Evolutionary conservation across 2,329 filamentous ascomycete species (phyloP).

Genomic region (Hymenoscyphus linearis): DNA sequence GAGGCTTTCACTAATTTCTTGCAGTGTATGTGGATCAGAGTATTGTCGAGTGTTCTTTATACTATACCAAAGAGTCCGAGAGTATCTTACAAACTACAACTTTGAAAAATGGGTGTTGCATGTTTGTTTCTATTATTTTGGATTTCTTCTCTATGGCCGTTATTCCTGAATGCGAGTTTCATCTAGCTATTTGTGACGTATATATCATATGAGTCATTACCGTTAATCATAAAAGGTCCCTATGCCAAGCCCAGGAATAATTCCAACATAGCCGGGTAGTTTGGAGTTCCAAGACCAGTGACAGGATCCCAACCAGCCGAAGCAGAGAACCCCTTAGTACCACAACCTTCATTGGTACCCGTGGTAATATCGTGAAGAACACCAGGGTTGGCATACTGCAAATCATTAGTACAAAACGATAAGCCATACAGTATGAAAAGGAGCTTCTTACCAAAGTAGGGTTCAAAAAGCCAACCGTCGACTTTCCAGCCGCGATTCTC

Average conservation of each 20-base stretch:
- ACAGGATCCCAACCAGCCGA: constrained; percentile 32
- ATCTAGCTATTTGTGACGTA: too few relatives aligned
- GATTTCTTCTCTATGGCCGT: too few relatives aligned
- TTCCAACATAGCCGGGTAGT: constrained; percentile 21
- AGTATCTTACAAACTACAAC: too few relatives aligned
- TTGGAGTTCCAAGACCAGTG: constrained; percentile 28
- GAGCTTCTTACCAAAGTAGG: constrained; percentile 14
- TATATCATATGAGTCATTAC: background rate
- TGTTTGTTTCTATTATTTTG: too few relatives aligned
- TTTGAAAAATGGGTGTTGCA: too few relatives aligned
- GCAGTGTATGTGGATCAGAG: too few relatives aligned
- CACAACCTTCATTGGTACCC: constrained; percentile 30
- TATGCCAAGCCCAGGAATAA: constrained; percentile 18
- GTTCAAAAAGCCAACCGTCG: constrained; percentile 49
- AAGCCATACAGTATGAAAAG: background rate
- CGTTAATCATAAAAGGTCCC: background rate
- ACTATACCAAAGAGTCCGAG: too few relatives aligned
- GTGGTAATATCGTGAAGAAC: constrained; percentile 27
- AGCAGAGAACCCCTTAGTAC: constrained; percentile 30
- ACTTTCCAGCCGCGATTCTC: constrained; percentile 43
- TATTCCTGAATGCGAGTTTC: too few relatives aligned
- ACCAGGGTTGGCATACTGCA: constrained; percentile 20
- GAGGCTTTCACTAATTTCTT: too few relatives aligned
- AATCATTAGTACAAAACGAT: background rate
- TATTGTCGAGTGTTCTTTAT: too few relatives aligned